Conservation (phyloP, 75 land plant genomes). For the Pseudotsuga menziesii region DNA sequence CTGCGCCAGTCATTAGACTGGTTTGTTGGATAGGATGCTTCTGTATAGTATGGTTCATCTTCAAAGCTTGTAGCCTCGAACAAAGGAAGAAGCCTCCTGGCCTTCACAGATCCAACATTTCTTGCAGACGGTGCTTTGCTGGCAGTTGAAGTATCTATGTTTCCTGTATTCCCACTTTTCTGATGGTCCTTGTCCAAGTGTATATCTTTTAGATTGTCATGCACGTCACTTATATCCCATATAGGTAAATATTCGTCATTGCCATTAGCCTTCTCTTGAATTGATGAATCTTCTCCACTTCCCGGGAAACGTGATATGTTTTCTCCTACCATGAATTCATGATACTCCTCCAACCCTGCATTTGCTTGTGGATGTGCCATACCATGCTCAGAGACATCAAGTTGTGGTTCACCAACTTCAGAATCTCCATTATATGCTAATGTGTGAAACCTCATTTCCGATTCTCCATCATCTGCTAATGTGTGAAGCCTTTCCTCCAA, state of each 20-base stretch:
- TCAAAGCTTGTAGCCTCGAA: constrained; percentile 12
- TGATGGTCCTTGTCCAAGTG: not conserved
- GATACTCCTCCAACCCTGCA: not conserved
- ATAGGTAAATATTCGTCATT: not conserved
- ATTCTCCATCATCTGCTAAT: constrained; percentile 26
- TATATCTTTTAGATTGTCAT: not conserved
- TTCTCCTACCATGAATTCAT: not conserved
- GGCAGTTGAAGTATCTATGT: not conserved
- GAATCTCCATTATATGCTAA: constrained; percentile 25
- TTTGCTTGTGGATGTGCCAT: not conserved
- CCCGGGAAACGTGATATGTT: not conserved
- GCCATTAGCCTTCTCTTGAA: constrained; percentile 3
- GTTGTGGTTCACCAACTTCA: not conserved
- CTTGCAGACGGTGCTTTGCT: not conserved
- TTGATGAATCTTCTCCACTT: constrained; percentile 3
- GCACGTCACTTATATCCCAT: not conserved
- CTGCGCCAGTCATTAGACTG: constrained; percentile 12
- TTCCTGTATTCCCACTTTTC: not conserved
- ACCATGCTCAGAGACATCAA: not conserved
- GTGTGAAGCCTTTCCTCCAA: constrained; percentile 36
- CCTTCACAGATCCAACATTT: not conserved
- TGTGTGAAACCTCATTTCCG: constrained; percentile 16
- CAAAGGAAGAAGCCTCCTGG: constrained; percentile 11
- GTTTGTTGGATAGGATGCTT: not conserved
- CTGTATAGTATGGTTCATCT: constrained; percentile 8